Conservation (phyloP, 176 grass and related monocot species). For the Dendrocalamus sinicus region DNA sequence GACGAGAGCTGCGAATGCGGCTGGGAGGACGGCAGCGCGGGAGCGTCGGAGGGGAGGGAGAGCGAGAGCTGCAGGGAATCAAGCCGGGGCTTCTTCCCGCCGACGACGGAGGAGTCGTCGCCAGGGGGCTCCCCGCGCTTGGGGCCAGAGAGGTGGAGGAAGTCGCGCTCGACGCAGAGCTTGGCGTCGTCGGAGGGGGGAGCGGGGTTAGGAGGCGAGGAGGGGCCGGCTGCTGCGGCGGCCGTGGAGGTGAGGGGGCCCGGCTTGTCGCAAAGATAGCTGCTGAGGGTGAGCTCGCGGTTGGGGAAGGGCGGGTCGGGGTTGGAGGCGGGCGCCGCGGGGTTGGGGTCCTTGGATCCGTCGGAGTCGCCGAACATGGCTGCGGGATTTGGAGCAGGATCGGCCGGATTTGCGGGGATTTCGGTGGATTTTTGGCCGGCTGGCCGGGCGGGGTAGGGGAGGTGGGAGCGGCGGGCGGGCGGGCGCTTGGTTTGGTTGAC, state of each 20-base stretch:
- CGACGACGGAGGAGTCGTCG: conserved; percentile 60
- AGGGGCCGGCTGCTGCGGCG: not conserved
- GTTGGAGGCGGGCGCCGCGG: conserved; percentile 32
- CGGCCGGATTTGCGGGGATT: conserved; percentile 22
- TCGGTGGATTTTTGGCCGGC: not conserved
- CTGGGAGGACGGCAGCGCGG: conserved; percentile 11
- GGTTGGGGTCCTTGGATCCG: conserved; percentile 62
- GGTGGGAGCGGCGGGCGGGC: not conserved
- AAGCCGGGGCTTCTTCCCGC: conserved; percentile 74
- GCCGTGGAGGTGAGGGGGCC: conserved; percentile 37
- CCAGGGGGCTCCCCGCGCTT: conserved; percentile 71
- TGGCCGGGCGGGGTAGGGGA: no score
- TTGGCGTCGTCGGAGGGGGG: not conserved
- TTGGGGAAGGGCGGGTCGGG: conserved; percentile 54
- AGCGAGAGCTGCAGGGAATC: conserved; percentile 80
- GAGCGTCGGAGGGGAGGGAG: conserved; percentile 67
- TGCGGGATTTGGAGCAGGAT: conserved; percentile 27
- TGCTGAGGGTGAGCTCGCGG: conserved; percentile 75
- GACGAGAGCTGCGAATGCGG: conserved; percentile 22
- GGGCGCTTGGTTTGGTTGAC: conserved; percentile 40
- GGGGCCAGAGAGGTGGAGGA: conserved; percentile 66
- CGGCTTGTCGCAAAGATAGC: conserved; percentile 71
- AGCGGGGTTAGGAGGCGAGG: conserved; percentile 45
- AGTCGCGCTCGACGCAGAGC: conserved; percentile 71
- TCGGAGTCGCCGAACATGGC: conserved; percentile 63